Evolutionary conservation across 768 basidiomycete genomes (phyloP).

Genomic region (Hypholoma fasciculare): DNA sequence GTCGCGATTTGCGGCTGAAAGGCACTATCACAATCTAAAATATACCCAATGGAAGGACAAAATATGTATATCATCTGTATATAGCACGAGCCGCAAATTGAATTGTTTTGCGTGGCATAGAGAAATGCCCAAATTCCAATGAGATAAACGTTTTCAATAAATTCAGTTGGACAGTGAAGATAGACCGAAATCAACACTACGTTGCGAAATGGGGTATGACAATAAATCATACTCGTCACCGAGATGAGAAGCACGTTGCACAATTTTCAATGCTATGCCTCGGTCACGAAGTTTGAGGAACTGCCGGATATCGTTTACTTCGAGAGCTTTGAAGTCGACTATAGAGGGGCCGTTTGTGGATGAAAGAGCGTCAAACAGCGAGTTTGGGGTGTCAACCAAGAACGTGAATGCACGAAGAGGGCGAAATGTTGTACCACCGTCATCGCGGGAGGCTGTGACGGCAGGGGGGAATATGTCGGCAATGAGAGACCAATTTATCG

Average conservation of each 20-base stretch:
- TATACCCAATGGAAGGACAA: background rate
- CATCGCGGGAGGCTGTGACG: background rate
- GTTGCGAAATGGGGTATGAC: no score
- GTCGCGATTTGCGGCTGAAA: conserved; percentile 55
- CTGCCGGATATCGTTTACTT: background rate
- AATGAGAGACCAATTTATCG: background rate
- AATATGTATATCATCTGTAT: background rate
- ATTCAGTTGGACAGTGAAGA: no score
- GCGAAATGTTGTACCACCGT: background rate
- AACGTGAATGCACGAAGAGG: background rate
- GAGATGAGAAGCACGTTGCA: background rate
- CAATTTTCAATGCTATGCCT: background rate
- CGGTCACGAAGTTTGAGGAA: background rate
- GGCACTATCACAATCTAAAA: conserved; percentile 35
- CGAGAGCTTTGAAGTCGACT: background rate
- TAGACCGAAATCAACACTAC: no score
- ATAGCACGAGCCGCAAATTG: background rate
- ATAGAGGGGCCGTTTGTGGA: background rate
- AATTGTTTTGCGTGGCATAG: no score
- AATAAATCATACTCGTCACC: background rate
- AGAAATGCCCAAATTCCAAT: no score
- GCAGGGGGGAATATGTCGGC: background rate
- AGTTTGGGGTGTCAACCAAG: background rate
- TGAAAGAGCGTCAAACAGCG: background rate
- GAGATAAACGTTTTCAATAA: no score